Base-by-base conservation (phyloP, 179 eudicot genomes). In the Beta corolliflora region DNA sequence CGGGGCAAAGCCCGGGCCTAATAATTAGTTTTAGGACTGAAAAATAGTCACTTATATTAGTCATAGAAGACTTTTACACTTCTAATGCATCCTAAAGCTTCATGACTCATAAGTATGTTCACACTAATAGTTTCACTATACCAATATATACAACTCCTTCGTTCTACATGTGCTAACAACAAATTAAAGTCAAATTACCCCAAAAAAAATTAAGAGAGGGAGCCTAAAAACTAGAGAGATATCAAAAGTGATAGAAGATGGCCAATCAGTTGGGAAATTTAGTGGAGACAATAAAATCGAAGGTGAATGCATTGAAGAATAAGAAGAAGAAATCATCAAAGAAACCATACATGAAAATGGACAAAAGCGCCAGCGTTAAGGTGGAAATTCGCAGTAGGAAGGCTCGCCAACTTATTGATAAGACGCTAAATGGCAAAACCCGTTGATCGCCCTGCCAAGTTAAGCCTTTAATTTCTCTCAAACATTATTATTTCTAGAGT, bases 321-420 rank as follows among this genome's bases (percentile, higher is more conserved):
- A 79, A 74, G 61, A 76, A 75, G 73, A 61, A 61, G 36, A 61
- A 84, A 70, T 76, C 80, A 41, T 65, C 75, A 5, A 56, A 54
- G 52, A 92, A 91, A 83, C 85, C 89, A 0, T 93, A 93, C 83
- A 53, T 89, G 6, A 92, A 85, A 88, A 93, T 93, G 91, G 98
- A 93, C 67, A 93, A 93, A 81, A 93, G 94, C 71, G 91, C 94
- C 0, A 91, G 97, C 29, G 92, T 93, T 11, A 92, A 85, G 81
- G 93, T 93, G 11, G 94, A 92, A 89, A 92, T 93, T 79, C 93
- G 97, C 19, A 92, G 97, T 82, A 70, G 88, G 5, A 84, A 93
- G 31, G 91, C 98, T 71, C 88, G 90, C 1, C 83, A 91, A 55
- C 83, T 93, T 83, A 90, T 93, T 75, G 92, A 93, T 59, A 90